Evolutionary conservation across 331 rosid genomes (phyloP), one percentile per base, ranked within the genome.

Genomic region (Phaseolus coccineus): DNA sequence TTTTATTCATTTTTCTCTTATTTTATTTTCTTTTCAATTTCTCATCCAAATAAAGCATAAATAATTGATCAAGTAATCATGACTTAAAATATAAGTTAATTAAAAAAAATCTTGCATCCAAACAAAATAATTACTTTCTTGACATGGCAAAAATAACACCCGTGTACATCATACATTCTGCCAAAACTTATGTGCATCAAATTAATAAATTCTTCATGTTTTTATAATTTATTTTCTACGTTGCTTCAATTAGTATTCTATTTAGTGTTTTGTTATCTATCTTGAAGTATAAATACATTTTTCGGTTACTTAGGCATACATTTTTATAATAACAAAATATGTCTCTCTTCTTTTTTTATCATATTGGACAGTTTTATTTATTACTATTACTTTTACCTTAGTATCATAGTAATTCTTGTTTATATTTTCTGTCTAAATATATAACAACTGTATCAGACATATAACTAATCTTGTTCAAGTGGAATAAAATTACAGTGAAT

Each of bases 131-230:
- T 2, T 24, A 30, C 44, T 5, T 28, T 51, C 24, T n/a, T 59
- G 69, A 8, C 25, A 12, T 40, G 53, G 31, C 4, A 47, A 48
- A 74, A 67, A 24, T 46, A 30, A 42, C 3, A 67, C 7, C 27
- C 69, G 40, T 3, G 56, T 52, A 22, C 27, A 37, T 22, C 3
- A 19, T 19, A 27, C 73, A 13, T 48, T 39, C 37, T 40, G 47
- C 78, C 83, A 61, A 79, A 51, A n/a, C 51, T 11, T 27, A 39
- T 78, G 74, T 33, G 13, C 57, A 30, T 14, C 59, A n/a, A 72
- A 33, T 37, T 63, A 37, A 22, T 47, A 2, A 63, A 46, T 25
- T 1, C 8, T 37, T 39, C 2, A 6, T 33, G 5, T 22, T 16
- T 37, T 73, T 33, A 33, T 3, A 33, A 3, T 4, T 33, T 33